Percentiles rank a stretch among this genome's conserved stretches.
Conservation (phyloP, 2,329 filamentous ascomycete species). For the Ceratocystis cacaofunesta region DNA sequence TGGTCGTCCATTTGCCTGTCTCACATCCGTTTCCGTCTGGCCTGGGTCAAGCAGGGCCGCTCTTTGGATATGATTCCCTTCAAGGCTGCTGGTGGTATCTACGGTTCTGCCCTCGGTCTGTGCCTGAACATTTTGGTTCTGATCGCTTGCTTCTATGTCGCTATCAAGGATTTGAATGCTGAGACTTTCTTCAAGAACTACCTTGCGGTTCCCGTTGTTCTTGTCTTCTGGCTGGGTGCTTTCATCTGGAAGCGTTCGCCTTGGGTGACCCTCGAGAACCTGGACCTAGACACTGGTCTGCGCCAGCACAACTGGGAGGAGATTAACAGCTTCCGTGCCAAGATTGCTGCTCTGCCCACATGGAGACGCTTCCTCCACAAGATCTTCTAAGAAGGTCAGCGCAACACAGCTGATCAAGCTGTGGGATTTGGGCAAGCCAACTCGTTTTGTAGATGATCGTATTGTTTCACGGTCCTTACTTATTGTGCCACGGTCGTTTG, state of each 20-base stretch:
- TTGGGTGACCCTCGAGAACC: slow-evolving; percentile 43
- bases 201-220: slow-evolving; percentile 38
- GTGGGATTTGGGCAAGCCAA: not conserved
- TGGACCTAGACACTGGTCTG: slow-evolving; percentile 52
- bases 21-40: slow-evolving; percentile 52
- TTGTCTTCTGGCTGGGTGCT: slow-evolving; percentile 39
- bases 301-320: slow-evolving; percentile 50
- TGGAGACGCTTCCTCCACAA: slow-evolving; percentile 32
- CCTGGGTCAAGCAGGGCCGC: slow-evolving; percentile 44
- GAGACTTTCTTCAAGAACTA: slow-evolving; percentile 40
- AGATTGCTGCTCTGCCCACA: slow-evolving; percentile 35
- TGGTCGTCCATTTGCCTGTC: slow-evolving; percentile 51
- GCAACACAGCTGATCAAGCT: not conserved
- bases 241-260: slow-evolving; percentile 50
- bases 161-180: slow-evolving; percentile 30
- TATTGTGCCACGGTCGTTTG: not conserved
- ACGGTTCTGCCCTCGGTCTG: slow-evolving; percentile 48
- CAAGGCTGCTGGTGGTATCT: slow-evolving; percentile 41
- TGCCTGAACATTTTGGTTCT: slow-evolving; percentile 38
- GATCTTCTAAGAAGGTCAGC: slow-evolving; percentile 24
- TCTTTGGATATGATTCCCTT: slow-evolving; percentile 52
- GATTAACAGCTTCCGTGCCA: slow-evolving; percentile 40
- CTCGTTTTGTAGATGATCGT: not conserved
- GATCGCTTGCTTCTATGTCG: slow-evolving; percentile 38
- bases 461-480: not conserved